These are phyloP conservation scores for Magnaporthiopsis rhizophila DNA, from an alignment of 2,329 filamentous ascomycete species.

Conservation along the genomic window DNA sequence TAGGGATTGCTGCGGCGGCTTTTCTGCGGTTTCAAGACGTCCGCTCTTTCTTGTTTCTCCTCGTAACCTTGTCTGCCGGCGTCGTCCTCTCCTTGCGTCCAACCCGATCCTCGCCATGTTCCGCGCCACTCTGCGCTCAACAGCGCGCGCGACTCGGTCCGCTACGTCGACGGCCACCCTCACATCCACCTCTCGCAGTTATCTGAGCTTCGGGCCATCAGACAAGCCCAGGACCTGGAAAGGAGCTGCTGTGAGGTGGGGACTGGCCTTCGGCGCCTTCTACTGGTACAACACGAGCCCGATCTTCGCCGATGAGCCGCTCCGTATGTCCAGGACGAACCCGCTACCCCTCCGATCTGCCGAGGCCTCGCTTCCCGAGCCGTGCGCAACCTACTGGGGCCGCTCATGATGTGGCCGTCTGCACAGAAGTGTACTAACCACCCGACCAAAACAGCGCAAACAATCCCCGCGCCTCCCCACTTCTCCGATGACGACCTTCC, in stretches of 20 bases:
- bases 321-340: conserved; percentile 46
- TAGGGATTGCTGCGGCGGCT: neutral
- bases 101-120: conserved; percentile 34
- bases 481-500: conserved; percentile 50
- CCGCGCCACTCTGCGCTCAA: conserved; percentile 40
- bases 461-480: conserved; percentile 36
- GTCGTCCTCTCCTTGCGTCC: conserved; percentile 12
- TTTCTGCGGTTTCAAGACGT: neutral
- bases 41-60: conserved; percentile 6
- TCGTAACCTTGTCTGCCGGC: conserved; percentile 7
- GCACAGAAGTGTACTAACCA: neutral
- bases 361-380: conserved; percentile 9
- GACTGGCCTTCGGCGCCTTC: conserved; percentile 63
- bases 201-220: conserved; percentile 47
- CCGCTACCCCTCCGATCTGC: conserved; percentile 1
- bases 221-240: conserved; percentile 75
- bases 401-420: neutral
- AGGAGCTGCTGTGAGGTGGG: conserved; percentile 64
- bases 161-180: conserved; percentile 30
- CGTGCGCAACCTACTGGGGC: conserved; percentile 7
- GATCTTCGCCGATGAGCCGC: conserved; percentile 75
- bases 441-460: conserved; percentile 18
- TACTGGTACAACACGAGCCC: conserved; percentile 94
- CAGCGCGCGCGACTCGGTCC: conserved; percentile 35
- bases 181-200: conserved; percentile 36